Evolutionary conservation across 345 rosid species (phyloP), one percentile per base, ranked within the genome.

Genomic region (Citropsis articulata): DNA sequence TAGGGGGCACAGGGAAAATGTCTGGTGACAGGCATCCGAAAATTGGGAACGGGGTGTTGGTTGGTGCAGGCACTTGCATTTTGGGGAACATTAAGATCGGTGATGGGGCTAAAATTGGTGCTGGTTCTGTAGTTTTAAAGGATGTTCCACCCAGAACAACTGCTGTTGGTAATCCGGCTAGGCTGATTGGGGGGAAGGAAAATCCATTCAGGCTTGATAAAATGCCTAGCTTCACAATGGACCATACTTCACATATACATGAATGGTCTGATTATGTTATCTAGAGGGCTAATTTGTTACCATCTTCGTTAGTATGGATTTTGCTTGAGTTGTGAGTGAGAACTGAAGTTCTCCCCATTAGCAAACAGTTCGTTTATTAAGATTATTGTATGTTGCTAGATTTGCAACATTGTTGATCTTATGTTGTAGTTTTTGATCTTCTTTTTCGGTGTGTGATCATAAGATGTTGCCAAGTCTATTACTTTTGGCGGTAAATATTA

Each of bases 201-300:
- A 92, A 95, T 78, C 99, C 98, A 1, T 73, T 81, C 4, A 90
- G 60, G 90, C 94, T 84, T 25, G 94, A 93, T 48, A 91, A 88
- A 86, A 86, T 87, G 73, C 99, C 99, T 57, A 88, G 99, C 73
- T 68, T 92, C 57, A 95, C 98, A 27, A 95, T 95, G 99, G 99
- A 95, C 66, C 99, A 95, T 45, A 92, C 91, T 36, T 95, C 98
- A 40, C 90, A 93, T 73, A 90, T 91, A 36, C 18, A 87, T 57
- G 97, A 87, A 28, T 92, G 98, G 97, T 93, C 98, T 68, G 97
- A 95, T 80, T 95, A 95, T 85, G 98, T 93, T 36, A 93, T 95
- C 6, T 95, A 90, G 85, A 78, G 66, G 63, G 22, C n/a, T 59
- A 8, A 4, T 33, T 30, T 24, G 24, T 57, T 21, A 1, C 18